phyloP scores from a whole-genome alignment of 2,329 filamentous ascomycete genomes.

The Colletotrichum siamense region DNA sequence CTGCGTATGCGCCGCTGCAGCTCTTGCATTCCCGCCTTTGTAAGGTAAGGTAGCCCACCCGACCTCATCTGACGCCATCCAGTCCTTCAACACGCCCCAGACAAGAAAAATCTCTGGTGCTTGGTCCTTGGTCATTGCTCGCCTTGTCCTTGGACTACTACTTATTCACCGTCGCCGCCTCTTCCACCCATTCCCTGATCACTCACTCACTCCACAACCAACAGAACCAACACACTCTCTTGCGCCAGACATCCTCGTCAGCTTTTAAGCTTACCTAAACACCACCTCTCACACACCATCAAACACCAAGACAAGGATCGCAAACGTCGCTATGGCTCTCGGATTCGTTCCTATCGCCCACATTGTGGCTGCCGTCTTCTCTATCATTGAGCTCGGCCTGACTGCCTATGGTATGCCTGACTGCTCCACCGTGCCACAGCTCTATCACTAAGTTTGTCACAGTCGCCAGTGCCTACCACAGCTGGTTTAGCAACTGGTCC shows the following conservation, averaged over 20 bases:
- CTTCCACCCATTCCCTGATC: neutral
- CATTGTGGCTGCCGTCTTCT: conserved; percentile 69
- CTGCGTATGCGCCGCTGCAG: neutral
- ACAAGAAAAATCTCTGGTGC: neutral
- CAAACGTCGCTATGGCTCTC: conserved; percentile 1
- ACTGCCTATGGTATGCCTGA: conserved; percentile 69
- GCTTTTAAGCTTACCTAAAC: neutral
- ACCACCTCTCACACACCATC: neutral
- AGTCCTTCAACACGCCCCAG: neutral
- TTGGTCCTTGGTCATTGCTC: neutral
- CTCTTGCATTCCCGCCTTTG: neutral
- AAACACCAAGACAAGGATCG: neutral
- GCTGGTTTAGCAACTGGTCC: conserved; percentile 32
- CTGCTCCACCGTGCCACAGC: neutral
- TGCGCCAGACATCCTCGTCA: neutral
- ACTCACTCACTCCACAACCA: neutral
- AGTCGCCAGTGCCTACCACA: conserved; percentile 55
- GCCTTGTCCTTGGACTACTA: neutral
- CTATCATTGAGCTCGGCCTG: conserved; percentile 77
- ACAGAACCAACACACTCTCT: neutral
- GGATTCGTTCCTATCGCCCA: conserved; percentile 43
- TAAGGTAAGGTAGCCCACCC: neutral
- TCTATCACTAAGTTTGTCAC: neutral
- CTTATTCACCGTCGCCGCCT: conserved; percentile 13
- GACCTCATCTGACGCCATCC: conserved; percentile 14